Conservation (phyloP, 2,329 filamentous ascomycete genomes). For the Diplodia intermedia region DNA sequence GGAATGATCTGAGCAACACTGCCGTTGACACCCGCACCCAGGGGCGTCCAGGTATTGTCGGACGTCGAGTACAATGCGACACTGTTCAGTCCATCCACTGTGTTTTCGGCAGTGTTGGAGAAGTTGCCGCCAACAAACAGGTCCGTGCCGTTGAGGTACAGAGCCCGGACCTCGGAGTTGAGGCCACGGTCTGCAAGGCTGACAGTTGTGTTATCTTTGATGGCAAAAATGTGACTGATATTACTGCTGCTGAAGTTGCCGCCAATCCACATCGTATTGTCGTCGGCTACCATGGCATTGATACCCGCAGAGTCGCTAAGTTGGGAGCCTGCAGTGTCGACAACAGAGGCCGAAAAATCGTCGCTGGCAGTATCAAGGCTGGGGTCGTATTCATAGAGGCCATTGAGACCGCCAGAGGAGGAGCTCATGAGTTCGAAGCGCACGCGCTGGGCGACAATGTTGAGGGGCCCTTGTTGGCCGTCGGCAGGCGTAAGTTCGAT, state of each 20-base stretch:
- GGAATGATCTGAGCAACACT: constrained; percentile 76
- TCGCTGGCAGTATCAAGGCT: constrained; percentile 63
- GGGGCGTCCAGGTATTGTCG: constrained; percentile 73
- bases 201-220: constrained; percentile 68
- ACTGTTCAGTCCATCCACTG: constrained; percentile 71
- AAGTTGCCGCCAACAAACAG: constrained; percentile 89
- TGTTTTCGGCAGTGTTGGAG: constrained; percentile 70
- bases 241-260: constrained; percentile 78
- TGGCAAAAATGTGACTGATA: constrained; percentile 77
- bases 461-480: constrained; percentile 68
- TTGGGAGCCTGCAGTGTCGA: constrained; percentile 76
- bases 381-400: constrained; percentile 87
- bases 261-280: constrained; percentile 71
- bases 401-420: constrained; percentile 82
- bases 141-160: constrained; percentile 69
- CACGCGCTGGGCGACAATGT: constrained; percentile 88
- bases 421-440: constrained; percentile 77
- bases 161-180: constrained; percentile 76
- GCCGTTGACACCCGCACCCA: constrained; percentile 88
- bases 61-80: constrained; percentile 77
- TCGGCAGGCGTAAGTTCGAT: constrained; percentile 76
- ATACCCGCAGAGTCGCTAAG: constrained; percentile 73
- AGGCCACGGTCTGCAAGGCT: constrained; percentile 74
- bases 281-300: constrained; percentile 69
- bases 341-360: constrained; percentile 73